Percentiles rank a stretch among this genome's conserved stretches.
phyloP scores from a whole-genome alignment of 768 basidiomycete species.

The Panus rudis region DNA sequence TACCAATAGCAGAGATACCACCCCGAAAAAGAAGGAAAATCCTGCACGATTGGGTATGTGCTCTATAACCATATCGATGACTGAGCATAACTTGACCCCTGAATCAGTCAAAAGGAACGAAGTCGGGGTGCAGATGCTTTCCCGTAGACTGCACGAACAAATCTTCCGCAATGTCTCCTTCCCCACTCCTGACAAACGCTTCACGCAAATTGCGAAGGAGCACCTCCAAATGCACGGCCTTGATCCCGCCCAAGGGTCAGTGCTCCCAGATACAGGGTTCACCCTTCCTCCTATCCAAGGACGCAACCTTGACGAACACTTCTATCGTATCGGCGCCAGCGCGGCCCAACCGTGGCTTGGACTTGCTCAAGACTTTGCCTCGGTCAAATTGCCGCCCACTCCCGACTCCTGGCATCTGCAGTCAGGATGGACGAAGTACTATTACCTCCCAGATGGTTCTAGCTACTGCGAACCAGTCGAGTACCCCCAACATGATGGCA shows the following conservation, averaged over 20 bases:
- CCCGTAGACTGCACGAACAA: constrained; percentile 71
- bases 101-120: constrained; percentile 76
- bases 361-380: constrained; percentile 54
- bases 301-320: constrained; percentile 77
- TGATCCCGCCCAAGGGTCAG: constrained; percentile 70
- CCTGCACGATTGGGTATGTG: too few relatives aligned
- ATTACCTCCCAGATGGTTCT: constrained; percentile 63
- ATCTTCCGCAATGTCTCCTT: constrained; percentile 69
- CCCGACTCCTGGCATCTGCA: constrained; percentile 49
- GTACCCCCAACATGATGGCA: constrained; percentile 55
- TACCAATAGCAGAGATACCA: too few relatives aligned
- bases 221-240: constrained; percentile 82
- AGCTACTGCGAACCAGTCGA: constrained; percentile 69
- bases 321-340: constrained; percentile 66
- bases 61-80: too few relatives aligned
- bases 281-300: constrained; percentile 84
- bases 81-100: too few relatives aligned
- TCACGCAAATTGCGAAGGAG: constrained; percentile 68
- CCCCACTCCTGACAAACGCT: constrained; percentile 50
- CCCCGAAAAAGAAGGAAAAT: too few relatives aligned
- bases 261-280: constrained; percentile 73
- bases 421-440: constrained; percentile 89
- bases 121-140: constrained; percentile 90
- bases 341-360: constrained; percentile 73
- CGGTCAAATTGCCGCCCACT: constrained; percentile 49